Evolutionary conservation across 192 early-diverging fungal species (phyloP), one percentile per base, ranked within the genome.

Genomic region (Spinellus fusiger): DNA sequence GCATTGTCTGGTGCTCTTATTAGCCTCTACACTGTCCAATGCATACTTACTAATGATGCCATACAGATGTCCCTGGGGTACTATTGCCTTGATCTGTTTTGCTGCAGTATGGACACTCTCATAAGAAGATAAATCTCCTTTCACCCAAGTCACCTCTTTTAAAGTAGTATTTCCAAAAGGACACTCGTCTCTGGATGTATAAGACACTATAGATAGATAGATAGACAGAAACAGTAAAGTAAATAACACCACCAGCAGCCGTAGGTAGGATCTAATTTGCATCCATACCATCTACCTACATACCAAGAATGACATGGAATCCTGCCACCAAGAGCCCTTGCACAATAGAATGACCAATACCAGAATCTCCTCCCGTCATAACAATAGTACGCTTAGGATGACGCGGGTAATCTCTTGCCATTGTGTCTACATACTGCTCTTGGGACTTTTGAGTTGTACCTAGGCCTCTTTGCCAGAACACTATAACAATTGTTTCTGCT

Each of bases 251-350:
- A 16, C 13, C 46, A 47, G n/a, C 22, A 12, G 15, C 15, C 37
- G 37, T 23, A 27, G 6, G 1, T 28, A 51, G 13, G 29, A 13
- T 16, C 26, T 54, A 33, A n/a, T 32, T 54, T 4, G 20, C 22
- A 46, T 20, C 1, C n/a, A 6, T 4, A 1, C 22, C 4, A 49
- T 22, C 22, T 8, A 32, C 27, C 7, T 13, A 18, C 22, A 27
- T 27, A 61, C 59, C 59, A 33, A 61, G 16, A 31, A 61, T 61
- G 22, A 61, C 59, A 51, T 27, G 59, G 51, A 51, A 61, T 27
- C 59, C 59, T 26, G 59, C 59, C n/a, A 15, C 16, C 18, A 61
- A 23, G 35, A 61, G 20, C 5, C 59, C 59, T 27, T 50, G 34
- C 20, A 48, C 33, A 18, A 61, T 51, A 51, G 48, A 47, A 15